Base-by-base conservation (phyloP, 148 eudicot genomes). In the Dianthus caryophyllus region DNA sequence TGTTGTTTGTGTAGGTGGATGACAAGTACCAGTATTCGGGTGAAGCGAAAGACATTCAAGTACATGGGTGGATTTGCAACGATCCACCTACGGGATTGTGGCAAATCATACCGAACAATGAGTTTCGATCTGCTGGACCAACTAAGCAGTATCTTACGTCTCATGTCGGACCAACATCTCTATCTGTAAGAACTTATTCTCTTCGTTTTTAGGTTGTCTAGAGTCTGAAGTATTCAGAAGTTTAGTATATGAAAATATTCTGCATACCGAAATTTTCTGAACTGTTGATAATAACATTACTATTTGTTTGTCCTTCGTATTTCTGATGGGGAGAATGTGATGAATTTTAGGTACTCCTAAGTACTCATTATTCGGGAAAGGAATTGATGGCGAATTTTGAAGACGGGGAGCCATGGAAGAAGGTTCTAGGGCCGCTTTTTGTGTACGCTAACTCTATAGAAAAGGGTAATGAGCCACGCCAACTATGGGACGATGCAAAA, bases 41-140 rank as follows among this genome's bases (percentile, higher is more conserved):
- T 53, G 90, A 88, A 67, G 81, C 87, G 50, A 84, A 88, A 81
- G 93, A 91, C 77, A 88, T 85, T 49, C 69, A 69, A 39, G 97
- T 88, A 6, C 96, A 91, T 43, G 97, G 97, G 25, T 91, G 96
- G 90, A 87, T 91, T 76, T 83, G 90, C 68, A 66, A 58, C 4
- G 80, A 91, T 27, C 85, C 90, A n/a, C 83, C 89, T 1, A 87
- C 89, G 15, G 97, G 97, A 17, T 81, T 91, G 30, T 91, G 97
- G 97, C 92, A 87, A 68, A 91, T 91, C 65, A 79, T 79, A 14
- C 90, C 96, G 3, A 88, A 82, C 76, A 83, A 86, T 31, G 97
- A 91, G 83, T 91, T 86, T 64, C 75, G 91, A 20, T 85, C 89
- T 6, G 89, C 88, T n/a, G 97, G 96, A 58, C 96, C 96, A 18